phyloP scores from a whole-genome alignment of 2,329 filamentous ascomycete species.

The Arthroderma sp. region DNA sequence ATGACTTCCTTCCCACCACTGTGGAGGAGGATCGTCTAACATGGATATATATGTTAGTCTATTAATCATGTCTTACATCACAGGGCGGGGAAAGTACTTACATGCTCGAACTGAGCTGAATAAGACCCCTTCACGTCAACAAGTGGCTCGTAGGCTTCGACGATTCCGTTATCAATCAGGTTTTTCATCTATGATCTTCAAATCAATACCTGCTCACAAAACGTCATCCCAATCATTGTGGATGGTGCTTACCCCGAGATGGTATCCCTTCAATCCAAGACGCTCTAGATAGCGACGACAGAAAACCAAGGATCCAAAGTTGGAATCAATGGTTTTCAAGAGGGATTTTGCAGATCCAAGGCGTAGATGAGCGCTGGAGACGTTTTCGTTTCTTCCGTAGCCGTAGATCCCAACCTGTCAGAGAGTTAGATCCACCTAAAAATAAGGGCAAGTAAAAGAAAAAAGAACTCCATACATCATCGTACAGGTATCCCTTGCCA shows the following conservation, averaged over 20 bases:
- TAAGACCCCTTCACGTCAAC: conserved; percentile 48
- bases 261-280: conserved; percentile 47
- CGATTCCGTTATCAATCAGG: conserved; percentile 43
- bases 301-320: conserved; percentile 51
- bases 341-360: conserved; percentile 44
- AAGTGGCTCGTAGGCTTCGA: conserved; percentile 45
- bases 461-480: conserved; percentile 29
- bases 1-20: conserved; percentile 38
- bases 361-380: conserved; percentile 25
- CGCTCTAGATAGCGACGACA: conserved; percentile 50
- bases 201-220: not conserved
- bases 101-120: conserved; percentile 51
- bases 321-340: conserved; percentile 46
- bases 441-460: not conserved
- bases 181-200: conserved; percentile 38
- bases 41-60: conserved; percentile 8
- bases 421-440: not conserved
- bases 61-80: conserved; percentile 15
- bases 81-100: conserved; percentile 14
- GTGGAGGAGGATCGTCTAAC: conserved; percentile 36
- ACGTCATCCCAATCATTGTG: not conserved
- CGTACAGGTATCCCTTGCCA: conserved; percentile 35
- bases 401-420: conserved; percentile 39
- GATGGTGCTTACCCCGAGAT: conserved; percentile 38
- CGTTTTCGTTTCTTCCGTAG: conserved; percentile 34